phyloP scores from a whole-genome alignment of 768 basidiomycete species.

The Mycena vulgaris region DNA sequence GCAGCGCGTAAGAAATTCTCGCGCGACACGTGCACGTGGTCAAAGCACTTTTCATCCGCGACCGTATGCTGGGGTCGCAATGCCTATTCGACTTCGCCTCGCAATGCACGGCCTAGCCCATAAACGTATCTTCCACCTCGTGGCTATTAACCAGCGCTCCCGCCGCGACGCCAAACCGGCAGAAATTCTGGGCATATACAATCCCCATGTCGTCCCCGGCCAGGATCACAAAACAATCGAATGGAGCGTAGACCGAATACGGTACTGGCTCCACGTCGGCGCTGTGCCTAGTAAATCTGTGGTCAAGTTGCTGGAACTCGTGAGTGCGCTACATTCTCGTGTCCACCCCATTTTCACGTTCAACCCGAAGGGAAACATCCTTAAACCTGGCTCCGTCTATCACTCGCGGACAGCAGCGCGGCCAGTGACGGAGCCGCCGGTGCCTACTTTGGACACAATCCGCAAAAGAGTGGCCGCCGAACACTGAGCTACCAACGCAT shows the following conservation, averaged over 20 bases:
- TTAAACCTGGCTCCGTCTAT: constrained; percentile 71
- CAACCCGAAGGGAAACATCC: constrained; percentile 69
- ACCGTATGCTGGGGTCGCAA: constrained; percentile 46
- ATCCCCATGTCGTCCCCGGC: constrained; percentile 72
- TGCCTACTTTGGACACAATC: constrained; percentile 8
- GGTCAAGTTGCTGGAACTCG: constrained; percentile 83
- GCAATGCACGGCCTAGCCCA: constrained; percentile 86
- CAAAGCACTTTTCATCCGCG: background rate
- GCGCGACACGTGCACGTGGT: background rate
- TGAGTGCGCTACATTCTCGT: constrained; percentile 55
- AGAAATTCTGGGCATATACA: constrained; percentile 89
- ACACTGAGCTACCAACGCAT: constrained; percentile 8
- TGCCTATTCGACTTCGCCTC: constrained; percentile 90
- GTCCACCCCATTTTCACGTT: background rate
- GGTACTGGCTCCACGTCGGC: constrained; percentile 90
- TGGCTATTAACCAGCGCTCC: constrained; percentile 81
- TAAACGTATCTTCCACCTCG: constrained; percentile 86
- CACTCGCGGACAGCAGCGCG: constrained; percentile 57
- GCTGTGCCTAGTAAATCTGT: constrained; percentile 88
- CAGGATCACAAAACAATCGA: constrained; percentile 79
- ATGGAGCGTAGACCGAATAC: constrained; percentile 94
- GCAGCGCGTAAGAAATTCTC: too few relatives aligned
- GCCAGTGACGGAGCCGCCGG: constrained; percentile 30
- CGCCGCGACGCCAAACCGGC: constrained; percentile 89
- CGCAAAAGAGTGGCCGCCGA: constrained; percentile 31